phyloP scores from a whole-genome alignment of 139 green algal species.

The Chlamydomonas urium region DNA sequence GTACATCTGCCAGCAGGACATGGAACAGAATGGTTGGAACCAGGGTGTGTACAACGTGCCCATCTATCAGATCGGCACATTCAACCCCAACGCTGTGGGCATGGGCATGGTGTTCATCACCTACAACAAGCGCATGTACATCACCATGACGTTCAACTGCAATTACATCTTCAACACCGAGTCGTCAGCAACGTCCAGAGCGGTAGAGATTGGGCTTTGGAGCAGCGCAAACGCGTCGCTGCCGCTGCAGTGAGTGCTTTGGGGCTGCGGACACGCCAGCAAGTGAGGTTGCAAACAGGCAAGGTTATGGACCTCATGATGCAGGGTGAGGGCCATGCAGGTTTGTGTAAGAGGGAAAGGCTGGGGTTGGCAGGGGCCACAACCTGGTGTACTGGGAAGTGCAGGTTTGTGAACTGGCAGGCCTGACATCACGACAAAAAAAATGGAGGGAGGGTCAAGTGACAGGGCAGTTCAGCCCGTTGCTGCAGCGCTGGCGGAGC shows the following conservation, averaged over 20 bases:
- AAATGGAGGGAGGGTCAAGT: too few relatives aligned
- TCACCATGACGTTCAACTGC: slow-evolving; percentile 36
- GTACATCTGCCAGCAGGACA: slow-evolving; percentile 2
- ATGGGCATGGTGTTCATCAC: slow-evolving; percentile 26
- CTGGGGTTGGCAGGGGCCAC: too few relatives aligned
- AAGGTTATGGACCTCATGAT: too few relatives aligned
- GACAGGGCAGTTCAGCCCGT: too few relatives aligned
- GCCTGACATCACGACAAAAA: too few relatives aligned
- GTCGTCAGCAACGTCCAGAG: neutral
- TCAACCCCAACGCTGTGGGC: neutral
- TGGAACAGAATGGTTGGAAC: neutral
- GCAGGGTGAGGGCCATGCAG: too few relatives aligned
- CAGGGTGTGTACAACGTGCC: neutral
- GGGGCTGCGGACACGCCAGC: neutral
- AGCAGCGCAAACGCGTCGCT: neutral
- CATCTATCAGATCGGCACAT: neutral
- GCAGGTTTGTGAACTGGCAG: too few relatives aligned
- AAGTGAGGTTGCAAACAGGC: neutral
- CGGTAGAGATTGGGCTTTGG: slow-evolving; percentile 4
- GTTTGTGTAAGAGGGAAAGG: neutral
- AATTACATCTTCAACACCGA: slow-evolving; percentile 26
- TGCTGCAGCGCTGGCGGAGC: too few relatives aligned
- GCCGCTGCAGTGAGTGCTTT: neutral
- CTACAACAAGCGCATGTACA: slow-evolving; percentile 27
- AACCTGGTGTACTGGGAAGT: neutral